These are phyloP conservation scores for Kwoniella newhampshirensis DNA, from an alignment of 768 basidiomycete species.

Conservation along the genomic window DNA sequence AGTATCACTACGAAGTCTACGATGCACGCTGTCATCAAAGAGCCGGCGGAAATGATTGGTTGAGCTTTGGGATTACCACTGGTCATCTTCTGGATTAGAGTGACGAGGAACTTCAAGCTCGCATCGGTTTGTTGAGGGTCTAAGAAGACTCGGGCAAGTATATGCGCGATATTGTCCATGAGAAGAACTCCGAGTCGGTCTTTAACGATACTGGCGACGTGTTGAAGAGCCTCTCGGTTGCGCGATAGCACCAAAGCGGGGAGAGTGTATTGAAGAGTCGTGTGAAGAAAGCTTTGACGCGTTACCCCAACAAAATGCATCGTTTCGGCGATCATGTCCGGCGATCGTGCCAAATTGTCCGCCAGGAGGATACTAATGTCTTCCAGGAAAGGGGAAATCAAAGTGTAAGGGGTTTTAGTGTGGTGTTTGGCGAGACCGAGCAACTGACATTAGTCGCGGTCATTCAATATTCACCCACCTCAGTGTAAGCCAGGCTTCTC, in stretches of 20 bases:
- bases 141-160: slow-evolving; percentile 42
- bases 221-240: slow-evolving; percentile 24
- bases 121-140: slow-evolving; percentile 16
- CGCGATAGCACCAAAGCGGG: slow-evolving; percentile 37
- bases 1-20: slow-evolving; percentile 72
- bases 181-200: slow-evolving; percentile 35
- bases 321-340: slow-evolving; percentile 37
- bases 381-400: slow-evolving; percentile 41
- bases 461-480: slow-evolving; percentile 30
- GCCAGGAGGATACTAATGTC: slow-evolving; percentile 41
- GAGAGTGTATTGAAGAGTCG: slow-evolving; percentile 38
- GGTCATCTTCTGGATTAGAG: slow-evolving; percentile 28
- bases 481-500: slow-evolving; percentile 38
- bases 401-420: slow-evolving; percentile 42
- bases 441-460: slow-evolving; percentile 29
- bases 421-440: slow-evolving; percentile 29
- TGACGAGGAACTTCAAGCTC: slow-evolving; percentile 35
- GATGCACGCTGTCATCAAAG: slow-evolving; percentile 63
- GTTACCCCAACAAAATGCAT: slow-evolving; percentile 41
- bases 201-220: slow-evolving; percentile 29
- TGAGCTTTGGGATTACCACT: slow-evolving; percentile 11
- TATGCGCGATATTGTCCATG: slow-evolving; percentile 32
- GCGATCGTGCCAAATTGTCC: slow-evolving; percentile 14
- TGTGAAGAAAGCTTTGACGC: slow-evolving; percentile 41
- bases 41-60: slow-evolving; percentile 24